These are phyloP conservation scores for Fusarium acutatum DNA, from an alignment of 2,329 filamentous ascomycete species.

Conservation along the genomic window DNA sequence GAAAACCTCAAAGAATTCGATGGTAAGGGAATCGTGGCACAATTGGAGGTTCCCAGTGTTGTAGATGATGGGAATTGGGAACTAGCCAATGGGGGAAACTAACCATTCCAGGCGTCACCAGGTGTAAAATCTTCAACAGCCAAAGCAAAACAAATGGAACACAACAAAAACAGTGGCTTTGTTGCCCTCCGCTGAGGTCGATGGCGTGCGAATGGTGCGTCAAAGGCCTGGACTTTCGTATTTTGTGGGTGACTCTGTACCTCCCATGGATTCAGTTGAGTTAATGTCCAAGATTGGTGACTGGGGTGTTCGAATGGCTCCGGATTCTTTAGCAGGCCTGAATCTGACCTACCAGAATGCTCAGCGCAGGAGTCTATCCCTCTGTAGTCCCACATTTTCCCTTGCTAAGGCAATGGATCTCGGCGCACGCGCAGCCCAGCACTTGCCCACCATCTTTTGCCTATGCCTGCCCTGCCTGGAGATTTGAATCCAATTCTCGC, in stretches of 20 bases:
- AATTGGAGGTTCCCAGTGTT: background rate
- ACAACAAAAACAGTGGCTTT: background rate
- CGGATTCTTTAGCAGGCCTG: constrained; percentile 21
- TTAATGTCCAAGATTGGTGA: constrained; percentile 8
- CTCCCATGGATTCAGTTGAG: background rate
- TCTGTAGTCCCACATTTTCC: constrained; percentile 22
- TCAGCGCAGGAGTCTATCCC: constrained; percentile 1
- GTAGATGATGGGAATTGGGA: background rate
- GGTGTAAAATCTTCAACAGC: constrained; percentile 11
- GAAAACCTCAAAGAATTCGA: background rate
- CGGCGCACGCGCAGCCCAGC: constrained; percentile 18
- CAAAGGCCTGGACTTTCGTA: constrained; percentile 30
- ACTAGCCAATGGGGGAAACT: background rate
- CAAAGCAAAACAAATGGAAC: background rate
- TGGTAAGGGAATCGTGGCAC: background rate
- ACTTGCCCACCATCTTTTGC: constrained; percentile 11
- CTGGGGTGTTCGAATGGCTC: constrained; percentile 15
- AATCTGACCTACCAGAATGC: constrained; percentile 29
- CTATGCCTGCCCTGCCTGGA: constrained; percentile 25
- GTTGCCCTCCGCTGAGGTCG: constrained; percentile 10
- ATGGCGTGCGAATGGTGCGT: constrained; percentile 35
- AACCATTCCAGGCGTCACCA: background rate
- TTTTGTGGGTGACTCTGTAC: constrained; percentile 21
- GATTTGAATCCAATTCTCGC: constrained; percentile 22
- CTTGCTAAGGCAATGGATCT: constrained; percentile 20